A percentile compares a stretch with the other conserved stretches of the same genome.
Conservation (phyloP, 768 basidiomycete genomes). For the Serendipita sp. region DNA sequence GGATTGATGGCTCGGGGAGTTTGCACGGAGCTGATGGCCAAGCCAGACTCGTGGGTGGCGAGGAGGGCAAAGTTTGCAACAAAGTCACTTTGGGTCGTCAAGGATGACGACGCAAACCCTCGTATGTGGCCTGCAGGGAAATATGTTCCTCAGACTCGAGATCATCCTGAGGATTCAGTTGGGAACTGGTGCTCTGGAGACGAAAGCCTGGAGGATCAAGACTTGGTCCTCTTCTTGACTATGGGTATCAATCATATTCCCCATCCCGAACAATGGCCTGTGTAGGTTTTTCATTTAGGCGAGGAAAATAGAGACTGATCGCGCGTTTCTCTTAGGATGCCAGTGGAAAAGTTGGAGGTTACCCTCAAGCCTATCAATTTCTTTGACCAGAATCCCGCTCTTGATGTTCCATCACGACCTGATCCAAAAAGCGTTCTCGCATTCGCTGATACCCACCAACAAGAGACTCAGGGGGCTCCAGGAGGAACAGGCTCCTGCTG, state of each 20-base stretch:
- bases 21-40: slow-evolving; percentile 48
- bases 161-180: slow-evolving; percentile 57
- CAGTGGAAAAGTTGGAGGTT: slow-evolving; percentile 55
- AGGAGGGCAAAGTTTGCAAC: slow-evolving; percentile 59
- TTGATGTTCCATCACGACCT: slow-evolving; percentile 71
- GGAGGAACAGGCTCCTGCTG: slow-evolving; percentile 8
- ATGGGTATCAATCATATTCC: slow-evolving; percentile 70
- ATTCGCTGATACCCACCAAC: slow-evolving; percentile 23
- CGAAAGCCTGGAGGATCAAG: slow-evolving; percentile 53
- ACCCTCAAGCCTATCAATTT: slow-evolving; percentile 71
- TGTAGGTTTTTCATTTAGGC: slow-evolving; percentile 32
- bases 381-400: slow-evolving; percentile 73
- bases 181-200: slow-evolving; percentile 54
- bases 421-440: slow-evolving; percentile 51
- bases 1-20: slow-evolving; percentile 48
- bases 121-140: slow-evolving; percentile 78
- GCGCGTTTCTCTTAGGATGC: slow-evolving; percentile 42
- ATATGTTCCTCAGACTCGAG: slow-evolving; percentile 69
- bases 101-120: slow-evolving; percentile 37
- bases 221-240: slow-evolving; percentile 63
- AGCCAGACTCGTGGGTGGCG: slow-evolving; percentile 50
- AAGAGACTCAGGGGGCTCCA: slow-evolving; percentile 7
- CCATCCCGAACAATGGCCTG: slow-evolving; percentile 79
- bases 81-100: slow-evolving; percentile 69
- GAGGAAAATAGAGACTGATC: slow-evolving; percentile 12